Evolutionary conservation across 106 monocot species (phyloP).

Genomic region (Phalaenopsis aphrodite): DNA sequence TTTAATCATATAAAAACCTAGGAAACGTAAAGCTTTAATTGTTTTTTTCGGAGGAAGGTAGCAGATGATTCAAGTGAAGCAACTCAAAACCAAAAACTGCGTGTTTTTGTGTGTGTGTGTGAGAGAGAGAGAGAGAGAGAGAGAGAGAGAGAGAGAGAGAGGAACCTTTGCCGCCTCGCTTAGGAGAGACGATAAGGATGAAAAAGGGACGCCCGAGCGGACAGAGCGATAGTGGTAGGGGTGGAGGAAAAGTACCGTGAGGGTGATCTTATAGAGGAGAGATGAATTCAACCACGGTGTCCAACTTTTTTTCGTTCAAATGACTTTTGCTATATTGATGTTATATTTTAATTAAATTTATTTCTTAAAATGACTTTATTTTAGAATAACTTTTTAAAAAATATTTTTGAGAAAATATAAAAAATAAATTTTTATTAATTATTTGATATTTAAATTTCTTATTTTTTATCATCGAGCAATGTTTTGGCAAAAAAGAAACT

Average conservation of each 20-base stretch:
- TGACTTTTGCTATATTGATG: background rate
- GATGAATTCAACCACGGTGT: background rate
- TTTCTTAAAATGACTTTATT: background rate
- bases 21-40: background rate
- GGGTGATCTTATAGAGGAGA: background rate
- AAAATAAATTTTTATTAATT: too few relatives aligned
- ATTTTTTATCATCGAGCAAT: too few relatives aligned
- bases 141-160: background rate
- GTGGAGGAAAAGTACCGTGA: background rate
- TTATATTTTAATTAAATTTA: background rate
- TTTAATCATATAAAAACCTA: background rate
- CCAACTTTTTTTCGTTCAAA: background rate
- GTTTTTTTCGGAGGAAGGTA: too few relatives aligned
- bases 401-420: background rate
- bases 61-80: background rate
- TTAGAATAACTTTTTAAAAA: background rate
- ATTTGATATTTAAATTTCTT: too few relatives aligned
- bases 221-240: background rate
- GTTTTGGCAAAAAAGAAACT: too few relatives aligned
- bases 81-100: background rate
- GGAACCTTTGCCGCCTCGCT: slow-evolving; percentile 14
- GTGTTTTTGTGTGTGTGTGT: too few relatives aligned
- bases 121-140: background rate
- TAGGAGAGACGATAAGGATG: background rate
- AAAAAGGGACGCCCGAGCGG: background rate